phyloP scores from a whole-genome alignment of 202 grass and related monocot species.

The Schoenoplectus triqueter region DNA sequence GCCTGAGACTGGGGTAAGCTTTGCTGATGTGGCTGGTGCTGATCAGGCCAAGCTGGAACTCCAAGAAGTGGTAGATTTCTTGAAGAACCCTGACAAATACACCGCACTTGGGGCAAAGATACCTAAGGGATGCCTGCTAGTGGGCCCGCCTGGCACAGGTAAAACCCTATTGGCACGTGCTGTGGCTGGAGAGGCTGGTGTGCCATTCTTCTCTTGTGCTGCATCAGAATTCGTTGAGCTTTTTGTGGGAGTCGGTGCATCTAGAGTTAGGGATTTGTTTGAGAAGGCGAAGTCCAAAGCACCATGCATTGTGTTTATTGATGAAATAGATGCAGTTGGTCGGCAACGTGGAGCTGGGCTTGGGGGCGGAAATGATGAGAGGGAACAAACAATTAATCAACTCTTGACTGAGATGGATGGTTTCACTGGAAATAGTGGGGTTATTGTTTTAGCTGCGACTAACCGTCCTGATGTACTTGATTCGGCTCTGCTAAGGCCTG shows the following conservation, averaged over 20 bases:
- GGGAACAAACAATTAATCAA: slow-evolving; percentile 97
- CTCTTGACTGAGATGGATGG: slow-evolving; percentile 94
- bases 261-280: slow-evolving; percentile 85
- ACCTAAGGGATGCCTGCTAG: slow-evolving; percentile 92
- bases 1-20: slow-evolving; percentile 73
- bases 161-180: slow-evolving; percentile 87
- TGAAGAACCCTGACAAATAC: slow-evolving; percentile 98
- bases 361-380: slow-evolving; percentile 88
- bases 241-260: slow-evolving; percentile 88
- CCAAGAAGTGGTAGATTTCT: slow-evolving; percentile 93
- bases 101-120: slow-evolving; percentile 91
- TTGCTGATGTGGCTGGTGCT: slow-evolving; percentile 82
- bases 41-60: slow-evolving; percentile 98
- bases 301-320: slow-evolving; percentile 95
- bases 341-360: slow-evolving; percentile 79
- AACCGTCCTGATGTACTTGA: slow-evolving; percentile 89
- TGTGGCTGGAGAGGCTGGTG: slow-evolving; percentile 80
- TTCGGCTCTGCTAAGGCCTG: slow-evolving; percentile 60
- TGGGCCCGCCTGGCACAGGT: slow-evolving; percentile 79
- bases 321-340: slow-evolving; percentile 89
- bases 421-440: slow-evolving; percentile 82
- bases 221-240: slow-evolving; percentile 95
- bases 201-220: slow-evolving; percentile 89
- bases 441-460: slow-evolving; percentile 83
- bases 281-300: slow-evolving; percentile 98